Conservation (phyloP, 2,329 filamentous ascomycete species). For the Waltergamsia citrina region DNA sequence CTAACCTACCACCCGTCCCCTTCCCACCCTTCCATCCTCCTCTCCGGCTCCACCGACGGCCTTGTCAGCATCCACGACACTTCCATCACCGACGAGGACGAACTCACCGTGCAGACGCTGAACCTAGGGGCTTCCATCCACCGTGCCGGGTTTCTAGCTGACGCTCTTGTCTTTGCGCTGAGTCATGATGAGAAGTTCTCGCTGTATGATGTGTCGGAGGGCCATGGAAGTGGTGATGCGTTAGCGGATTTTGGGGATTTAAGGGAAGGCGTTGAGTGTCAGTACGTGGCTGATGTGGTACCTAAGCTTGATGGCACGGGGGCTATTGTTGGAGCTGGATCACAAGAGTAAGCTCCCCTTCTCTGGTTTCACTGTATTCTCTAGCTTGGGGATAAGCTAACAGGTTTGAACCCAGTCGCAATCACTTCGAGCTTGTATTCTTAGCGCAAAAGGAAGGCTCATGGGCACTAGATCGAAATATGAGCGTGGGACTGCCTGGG, state of each 20-base stretch:
- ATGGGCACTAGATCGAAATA: conserved; percentile 47
- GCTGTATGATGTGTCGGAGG: conserved; percentile 60
- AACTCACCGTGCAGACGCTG: conserved; percentile 67
- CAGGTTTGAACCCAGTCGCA: no score
- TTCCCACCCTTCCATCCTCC: conserved; percentile 46
- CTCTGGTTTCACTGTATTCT: no score
- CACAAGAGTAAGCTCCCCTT: conserved; percentile 56
- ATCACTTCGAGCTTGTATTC: conserved; percentile 52
- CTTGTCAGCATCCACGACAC: conserved; percentile 71
- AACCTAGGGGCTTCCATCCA: conserved; percentile 70
- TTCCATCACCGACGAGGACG: conserved; percentile 62
- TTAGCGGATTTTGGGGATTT: conserved; percentile 58
- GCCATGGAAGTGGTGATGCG: conserved; percentile 48
- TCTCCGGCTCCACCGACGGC: conserved; percentile 73
- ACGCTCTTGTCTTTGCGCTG: conserved; percentile 58
- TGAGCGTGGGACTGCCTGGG: conserved; percentile 49
- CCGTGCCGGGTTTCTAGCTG: conserved; percentile 59
- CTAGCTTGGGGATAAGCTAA: no score
- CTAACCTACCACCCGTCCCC: conserved; percentile 50
- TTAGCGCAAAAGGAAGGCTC: conserved; percentile 33
- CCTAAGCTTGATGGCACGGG: conserved; percentile 48
- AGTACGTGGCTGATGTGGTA: conserved; percentile 63
- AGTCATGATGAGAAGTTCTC: conserved; percentile 73
- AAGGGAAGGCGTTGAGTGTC: conserved; percentile 53
- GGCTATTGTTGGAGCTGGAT: conserved; percentile 55